These are phyloP conservation scores for Aspergillus homomorphus DNA, from an alignment of 495 filamentous ascomycete species.

Conservation along the genomic window DNA sequence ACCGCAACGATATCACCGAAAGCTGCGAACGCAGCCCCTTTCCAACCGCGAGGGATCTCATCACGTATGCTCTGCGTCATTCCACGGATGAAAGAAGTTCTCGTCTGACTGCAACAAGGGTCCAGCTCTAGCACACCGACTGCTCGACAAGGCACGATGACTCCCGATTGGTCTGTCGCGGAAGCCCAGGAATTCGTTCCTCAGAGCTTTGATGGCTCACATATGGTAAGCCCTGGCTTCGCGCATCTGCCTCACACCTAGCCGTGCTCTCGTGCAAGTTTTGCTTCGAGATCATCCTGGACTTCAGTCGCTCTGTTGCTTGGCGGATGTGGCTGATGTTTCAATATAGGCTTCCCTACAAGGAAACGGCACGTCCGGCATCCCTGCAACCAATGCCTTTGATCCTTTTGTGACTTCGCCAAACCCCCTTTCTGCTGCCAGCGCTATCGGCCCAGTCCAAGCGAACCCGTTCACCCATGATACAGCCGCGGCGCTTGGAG, in stretches of 20 bases:
- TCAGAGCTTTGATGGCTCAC: constrained; percentile 62
- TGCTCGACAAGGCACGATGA: constrained; percentile 48
- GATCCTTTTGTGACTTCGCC: constrained; percentile 62
- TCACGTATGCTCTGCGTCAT: constrained; percentile 36
- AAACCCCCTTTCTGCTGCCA: constrained; percentile 50
- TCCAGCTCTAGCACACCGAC: constrained; percentile 47
- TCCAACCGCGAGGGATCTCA: constrained; percentile 63
- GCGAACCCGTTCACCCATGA: constrained; percentile 69
- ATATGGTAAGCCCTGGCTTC: constrained; percentile 51
- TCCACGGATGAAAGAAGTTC: neutral
- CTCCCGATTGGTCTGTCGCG: constrained; percentile 53
- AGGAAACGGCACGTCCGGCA: constrained; percentile 37
- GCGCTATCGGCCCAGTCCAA: constrained; percentile 45
- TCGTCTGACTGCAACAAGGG: constrained; percentile 35
- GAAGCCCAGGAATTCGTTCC: constrained; percentile 81
- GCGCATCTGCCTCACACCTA: no score
- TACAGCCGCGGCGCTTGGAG: constrained; percentile 46
- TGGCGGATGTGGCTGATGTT: neutral
- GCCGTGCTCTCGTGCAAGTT: no score
- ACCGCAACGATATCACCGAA: constrained; percentile 74
- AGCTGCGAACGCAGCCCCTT: constrained; percentile 84
- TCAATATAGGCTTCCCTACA: constrained; percentile 35
- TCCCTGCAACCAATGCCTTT: constrained; percentile 36
- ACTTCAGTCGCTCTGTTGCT: neutral
- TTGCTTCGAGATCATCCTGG: no score